phyloP scores from a whole-genome alignment of 805 yeast species.

The Ogataea philodendri region DNA sequence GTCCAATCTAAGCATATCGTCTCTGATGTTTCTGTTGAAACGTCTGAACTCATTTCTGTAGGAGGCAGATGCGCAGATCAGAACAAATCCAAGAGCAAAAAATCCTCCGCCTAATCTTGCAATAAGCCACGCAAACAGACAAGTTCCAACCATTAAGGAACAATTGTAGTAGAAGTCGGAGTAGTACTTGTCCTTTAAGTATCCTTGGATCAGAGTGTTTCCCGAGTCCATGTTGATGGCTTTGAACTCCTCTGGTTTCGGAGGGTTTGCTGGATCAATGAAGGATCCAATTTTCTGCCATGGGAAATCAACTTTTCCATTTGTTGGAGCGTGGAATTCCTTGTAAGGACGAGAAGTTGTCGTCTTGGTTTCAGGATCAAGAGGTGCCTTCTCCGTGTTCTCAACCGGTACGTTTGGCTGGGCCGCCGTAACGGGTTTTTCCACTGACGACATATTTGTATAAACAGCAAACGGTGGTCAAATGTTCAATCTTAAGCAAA shows the following conservation, averaged over 20 bases:
- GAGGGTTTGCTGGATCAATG: slow-evolving; percentile 29
- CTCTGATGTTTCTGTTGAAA: slow-evolving; percentile 69
- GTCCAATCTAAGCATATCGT: slow-evolving; percentile 66
- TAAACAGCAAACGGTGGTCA: slow-evolving; percentile 5
- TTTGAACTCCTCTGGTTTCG: slow-evolving; percentile 18
- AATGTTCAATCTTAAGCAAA: too few relatives aligned
- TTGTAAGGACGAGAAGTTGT: slow-evolving; percentile 7
- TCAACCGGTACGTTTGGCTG: slow-evolving; percentile 1
- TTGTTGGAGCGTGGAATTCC: slow-evolving; percentile 13
- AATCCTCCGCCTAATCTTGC: slow-evolving; percentile 66
- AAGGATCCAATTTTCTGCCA: slow-evolving; percentile 37
- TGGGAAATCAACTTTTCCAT: slow-evolving; percentile 29
- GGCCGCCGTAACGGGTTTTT: slow-evolving; percentile 1
- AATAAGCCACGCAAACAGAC: slow-evolving; percentile 66
- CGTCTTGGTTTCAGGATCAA: not conserved
- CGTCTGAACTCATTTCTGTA: slow-evolving; percentile 74
- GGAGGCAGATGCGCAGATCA: slow-evolving; percentile 60
- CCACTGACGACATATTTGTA: slow-evolving; percentile 4
- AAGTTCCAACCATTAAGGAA: slow-evolving; percentile 61
- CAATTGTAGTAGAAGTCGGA: slow-evolving; percentile 75
- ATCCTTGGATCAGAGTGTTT: slow-evolving; percentile 46
- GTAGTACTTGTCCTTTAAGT: slow-evolving; percentile 64
- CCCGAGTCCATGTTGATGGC: slow-evolving; percentile 17
- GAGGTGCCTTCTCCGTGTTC: too few relatives aligned
- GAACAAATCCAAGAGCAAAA: slow-evolving; percentile 57